phyloP scores from a whole-genome alignment of 495 filamentous ascomycete species.

The Halenospora varia region DNA sequence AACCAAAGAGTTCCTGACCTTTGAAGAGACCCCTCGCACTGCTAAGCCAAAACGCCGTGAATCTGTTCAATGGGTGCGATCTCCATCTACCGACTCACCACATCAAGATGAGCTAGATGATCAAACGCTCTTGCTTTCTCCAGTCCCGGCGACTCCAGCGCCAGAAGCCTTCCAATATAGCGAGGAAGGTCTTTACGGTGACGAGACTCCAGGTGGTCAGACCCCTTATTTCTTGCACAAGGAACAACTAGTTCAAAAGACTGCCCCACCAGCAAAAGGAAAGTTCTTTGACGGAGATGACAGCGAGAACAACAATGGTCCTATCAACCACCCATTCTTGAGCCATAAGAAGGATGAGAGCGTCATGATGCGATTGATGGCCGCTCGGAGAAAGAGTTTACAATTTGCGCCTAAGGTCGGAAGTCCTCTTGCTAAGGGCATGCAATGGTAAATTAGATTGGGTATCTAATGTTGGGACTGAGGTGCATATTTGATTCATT shows the following conservation, averaged over 20 bases:
- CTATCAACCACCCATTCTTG: constrained; percentile 30
- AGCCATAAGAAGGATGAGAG: constrained; percentile 38
- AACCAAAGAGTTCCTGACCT: constrained; percentile 19
- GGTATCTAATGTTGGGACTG: too few relatives aligned
- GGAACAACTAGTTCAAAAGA: constrained; percentile 60
- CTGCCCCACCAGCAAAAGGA: constrained; percentile 66
- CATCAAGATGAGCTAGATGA: constrained; percentile 33
- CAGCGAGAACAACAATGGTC: neutral
- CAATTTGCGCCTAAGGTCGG: constrained; percentile 75
- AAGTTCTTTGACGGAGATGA: constrained; percentile 34
- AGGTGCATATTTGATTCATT: too few relatives aligned
- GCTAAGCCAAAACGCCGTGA: constrained; percentile 42
- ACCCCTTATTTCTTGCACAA: constrained; percentile 28
- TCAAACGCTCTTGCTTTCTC: constrained; percentile 37
- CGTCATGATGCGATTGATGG: constrained; percentile 63
- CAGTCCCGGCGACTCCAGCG: constrained; percentile 50
- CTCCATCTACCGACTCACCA: constrained; percentile 21
- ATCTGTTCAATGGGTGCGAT: constrained; percentile 47
- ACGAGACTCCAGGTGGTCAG: constrained; percentile 18
- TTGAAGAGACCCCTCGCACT: constrained; percentile 27
- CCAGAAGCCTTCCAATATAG: constrained; percentile 38
- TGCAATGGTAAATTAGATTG: neutral
- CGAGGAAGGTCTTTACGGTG: constrained; percentile 20
- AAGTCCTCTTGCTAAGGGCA: constrained; percentile 60
- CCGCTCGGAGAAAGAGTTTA: constrained; percentile 74